A percentile compares a stretch with the other conserved stretches of the same genome.
These are phyloP conservation scores for Calonectria honghensis DNA, from an alignment of 2,329 filamentous ascomycete genomes.

Conservation along the genomic window DNA sequence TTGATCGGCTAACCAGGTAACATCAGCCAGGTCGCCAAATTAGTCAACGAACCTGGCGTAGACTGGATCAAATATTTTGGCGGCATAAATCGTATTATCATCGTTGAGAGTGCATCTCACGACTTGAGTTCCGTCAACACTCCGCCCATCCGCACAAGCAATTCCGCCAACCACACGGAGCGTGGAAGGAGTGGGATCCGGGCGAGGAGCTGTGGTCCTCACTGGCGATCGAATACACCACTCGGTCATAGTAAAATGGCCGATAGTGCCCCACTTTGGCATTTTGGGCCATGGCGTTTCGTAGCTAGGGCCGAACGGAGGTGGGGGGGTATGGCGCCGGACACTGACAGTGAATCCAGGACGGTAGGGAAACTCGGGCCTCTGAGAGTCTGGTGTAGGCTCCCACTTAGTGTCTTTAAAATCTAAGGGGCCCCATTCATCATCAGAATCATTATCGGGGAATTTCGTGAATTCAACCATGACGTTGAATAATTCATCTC, in stretches of 20 bases:
- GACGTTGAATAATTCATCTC: background rate
- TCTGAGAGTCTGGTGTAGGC: background rate
- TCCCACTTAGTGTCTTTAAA: background rate
- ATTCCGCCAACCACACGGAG: background rate
- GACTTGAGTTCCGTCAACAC: background rate
- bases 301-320: background rate
- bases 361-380: background rate
- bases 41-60: background rate
- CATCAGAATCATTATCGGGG: background rate
- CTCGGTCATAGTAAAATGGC: background rate
- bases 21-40: background rate
- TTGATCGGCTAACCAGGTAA: background rate
- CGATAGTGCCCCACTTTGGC: background rate
- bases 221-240: background rate
- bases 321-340: background rate
- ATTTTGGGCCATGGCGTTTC: background rate
- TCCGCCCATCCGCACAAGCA: background rate
- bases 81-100: background rate
- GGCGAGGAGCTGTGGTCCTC: background rate
- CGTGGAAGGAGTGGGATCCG: background rate
- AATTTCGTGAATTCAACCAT: background rate
- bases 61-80: background rate
- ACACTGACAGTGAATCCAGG: background rate
- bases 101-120: background rate
- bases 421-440: background rate